Base-by-base conservation (phyloP, 2,329 filamentous ascomycete genomes). In the Kalaharituber pfeilii region DNA sequence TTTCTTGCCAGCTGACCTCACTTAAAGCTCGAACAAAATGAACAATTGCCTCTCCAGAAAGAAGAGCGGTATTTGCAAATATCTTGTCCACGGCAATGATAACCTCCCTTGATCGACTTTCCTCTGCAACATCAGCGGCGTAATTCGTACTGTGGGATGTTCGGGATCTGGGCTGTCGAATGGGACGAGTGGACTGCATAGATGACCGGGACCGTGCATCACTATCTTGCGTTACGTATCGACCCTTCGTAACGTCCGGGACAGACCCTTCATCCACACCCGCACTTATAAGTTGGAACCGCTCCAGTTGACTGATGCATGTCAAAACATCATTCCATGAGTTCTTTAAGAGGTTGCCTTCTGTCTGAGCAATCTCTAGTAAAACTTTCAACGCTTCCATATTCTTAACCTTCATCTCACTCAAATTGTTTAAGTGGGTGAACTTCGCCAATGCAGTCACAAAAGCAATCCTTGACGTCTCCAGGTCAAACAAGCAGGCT, bases 1-100 rank as follows among this genome's bases (percentile, higher is more conserved):
- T 98, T 68, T 98, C 91, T 65, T 96, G 89, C 91, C 91, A 96
- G 68, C 89, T 96, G 60, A 98, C 89, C 66, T 95, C 87, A 6
- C 86, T 94, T 56, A 98, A 71, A 0, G 91, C 88, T 54, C 81
- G 81, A 51, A 94, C 89, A 67, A 98, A 98, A 67, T 94, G 82
- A 1, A 96, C 84, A 64, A 98, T 98, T 2, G 89, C 88, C 61
- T 95, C 87, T 56, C 88, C 88, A 3, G 84, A 88, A 2, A 98
- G 75, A 62, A 93, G 88, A 7, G 88, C 89, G 0, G 91, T 96
- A 65, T 93, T 94, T 49, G 87, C 94, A 66, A 98, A 98, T 63
- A 98, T 96, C 36, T 86, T 79, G 68, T 98, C 93, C 3, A 98
- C 88, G 25, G 84, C 82, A 63, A 88, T 86, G 62, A 96, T 80